Conservation (phyloP, 345 rosid genomes). For the Eucalyptus marginata region DNA sequence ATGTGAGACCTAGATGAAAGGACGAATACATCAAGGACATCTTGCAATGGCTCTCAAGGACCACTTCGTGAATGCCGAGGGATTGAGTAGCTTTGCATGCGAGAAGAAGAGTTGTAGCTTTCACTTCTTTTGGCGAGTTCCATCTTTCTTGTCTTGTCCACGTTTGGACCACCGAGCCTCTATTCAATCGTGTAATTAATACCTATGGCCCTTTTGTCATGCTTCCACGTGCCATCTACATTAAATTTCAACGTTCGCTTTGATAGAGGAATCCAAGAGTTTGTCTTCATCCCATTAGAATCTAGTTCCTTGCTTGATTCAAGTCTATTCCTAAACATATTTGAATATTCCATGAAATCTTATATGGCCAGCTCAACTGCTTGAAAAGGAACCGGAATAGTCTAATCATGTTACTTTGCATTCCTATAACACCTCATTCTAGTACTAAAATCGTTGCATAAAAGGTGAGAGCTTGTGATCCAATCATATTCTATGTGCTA, state of each 20-base stretch:
- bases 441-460: background rate
- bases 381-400: background rate
- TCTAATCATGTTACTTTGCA: background rate
- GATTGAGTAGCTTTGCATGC: background rate
- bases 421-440: background rate
- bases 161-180: background rate
- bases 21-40: background rate
- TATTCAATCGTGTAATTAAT: no score
- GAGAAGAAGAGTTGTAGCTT: background rate
- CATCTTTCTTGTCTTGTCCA: background rate
- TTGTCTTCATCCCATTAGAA: background rate
- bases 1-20: background rate
- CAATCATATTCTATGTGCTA: background rate
- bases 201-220: background rate
- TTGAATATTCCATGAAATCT: background rate
- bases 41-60: background rate
- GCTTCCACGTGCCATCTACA: background rate
- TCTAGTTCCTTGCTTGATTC: background rate
- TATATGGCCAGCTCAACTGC: background rate
- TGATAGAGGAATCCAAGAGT: background rate
- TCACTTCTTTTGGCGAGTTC: background rate
- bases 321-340: no score
- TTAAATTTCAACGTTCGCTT: background rate
- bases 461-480: background rate
- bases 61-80: background rate